Base-by-base conservation (phyloP, 2,329 filamentous ascomycete genomes). In the Phialophora macrospora region DNA sequence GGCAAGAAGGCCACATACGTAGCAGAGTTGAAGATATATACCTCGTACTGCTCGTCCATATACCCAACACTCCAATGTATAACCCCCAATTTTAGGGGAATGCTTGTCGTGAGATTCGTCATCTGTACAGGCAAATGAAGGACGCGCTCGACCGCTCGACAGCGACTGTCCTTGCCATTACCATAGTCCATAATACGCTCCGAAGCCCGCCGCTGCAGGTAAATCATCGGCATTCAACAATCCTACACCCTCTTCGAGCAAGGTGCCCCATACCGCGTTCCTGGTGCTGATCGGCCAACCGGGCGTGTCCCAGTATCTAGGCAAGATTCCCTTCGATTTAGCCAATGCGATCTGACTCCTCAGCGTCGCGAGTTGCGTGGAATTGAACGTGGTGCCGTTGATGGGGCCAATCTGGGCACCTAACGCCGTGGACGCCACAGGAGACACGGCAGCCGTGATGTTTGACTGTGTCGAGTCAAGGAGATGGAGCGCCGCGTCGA, bases 211-310 rank as follows among this genome's bases (percentile, higher is more conserved):
- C 17, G 78, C 82, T 22, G 76, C 86, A 66, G 82, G 78, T 58
- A 89, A 69, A 76, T 90, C 87, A 80, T 90, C 87, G 0, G 84
- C 87, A 74, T 89, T 89, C 58, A 90, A 71, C 64, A 90, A 73
- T 64, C 83, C 83, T n/a, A 86, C 85, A 0, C 86, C 86, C 64
- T 84, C 84, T 58, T 82, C 78, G 69, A 83, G 79, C 66, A 90
- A 74, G 4, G 79, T 80, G 68, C 81, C 77, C 87, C 88, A 90
- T 4, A 88, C 76, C 9, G 79, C 77, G 73, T 88, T 85, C 26
- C 87, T 77, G 24, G 81, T 83, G n/a, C 82, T 80, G 30, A 89
- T 76, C 0, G 86, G 87, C 79, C 82, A 89, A 1, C 77, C 78
- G 0, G 88, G 88, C 68, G 84, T 82, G 60, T 87, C 84, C 87